Evolutionary conservation across 805 yeast species (phyloP), one percentile per base, ranked within the genome.

Genomic region (Wickerhamiella kurtzmanii): DNA sequence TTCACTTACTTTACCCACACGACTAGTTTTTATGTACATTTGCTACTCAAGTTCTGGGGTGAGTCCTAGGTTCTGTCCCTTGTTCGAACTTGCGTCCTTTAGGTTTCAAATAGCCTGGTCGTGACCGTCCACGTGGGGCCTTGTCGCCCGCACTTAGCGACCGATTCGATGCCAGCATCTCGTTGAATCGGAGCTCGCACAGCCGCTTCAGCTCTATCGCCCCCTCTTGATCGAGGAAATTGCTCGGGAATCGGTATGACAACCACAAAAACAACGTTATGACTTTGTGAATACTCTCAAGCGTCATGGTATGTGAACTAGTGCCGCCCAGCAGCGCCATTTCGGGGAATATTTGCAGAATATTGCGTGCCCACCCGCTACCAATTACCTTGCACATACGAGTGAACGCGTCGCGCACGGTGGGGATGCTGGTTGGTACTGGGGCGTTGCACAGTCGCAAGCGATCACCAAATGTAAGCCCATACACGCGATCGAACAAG

Each of bases 181-280:
- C 73, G 49, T 69, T 68, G 39, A 80, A 77, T 45, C 75, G 64
- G 50, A 67, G 69, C 58, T 88, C 95, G 45, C 86, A 76, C 50
- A 83, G 64, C 22, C 74, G 66, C 59, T 82, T 82, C 55, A 85
- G 62, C 47, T 82, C 83, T 20, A 63, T 60, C 0, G 95, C 95
- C 42, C 85, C 74, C 49, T 79, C 83, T 15, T 77, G 69, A 61
- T 86, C 95, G 16, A 82, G 74, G 55, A 87, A 84, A 44, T 77
- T 71, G 25, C 80, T 77, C 1, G 96, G 95, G 68, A 81, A 89
- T 57, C 96, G 69, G 60, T 84, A 88, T 46, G 83, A 73, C 51
- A 89, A 68, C 98, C 98, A 89, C 59, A 85, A 67, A 58, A 76
- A 89, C 4, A 83, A 64, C 54, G 79, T 72, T 16, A 84, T 70